phyloP scores from a whole-genome alignment of 371 early-diverging fungal genomes.

The Saksenaea vasiformis region DNA sequence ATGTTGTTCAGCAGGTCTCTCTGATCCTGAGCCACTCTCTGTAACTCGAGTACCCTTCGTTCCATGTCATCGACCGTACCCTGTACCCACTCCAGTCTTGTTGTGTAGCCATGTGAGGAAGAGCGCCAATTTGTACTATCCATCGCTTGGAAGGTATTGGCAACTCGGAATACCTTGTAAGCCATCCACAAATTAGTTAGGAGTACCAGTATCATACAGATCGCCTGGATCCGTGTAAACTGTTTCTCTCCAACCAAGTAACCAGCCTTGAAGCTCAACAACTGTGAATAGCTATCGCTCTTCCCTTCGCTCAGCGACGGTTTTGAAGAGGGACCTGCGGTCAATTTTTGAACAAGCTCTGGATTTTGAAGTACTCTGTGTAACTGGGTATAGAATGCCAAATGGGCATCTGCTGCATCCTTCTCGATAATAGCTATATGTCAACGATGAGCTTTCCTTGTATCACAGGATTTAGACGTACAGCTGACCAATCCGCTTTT shows the following conservation, averaged over 20 bases:
- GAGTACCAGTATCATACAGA: not conserved
- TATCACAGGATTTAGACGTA: not conserved
- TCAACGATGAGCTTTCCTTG: not conserved
- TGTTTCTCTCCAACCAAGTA: not conserved
- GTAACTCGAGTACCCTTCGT: not conserved
- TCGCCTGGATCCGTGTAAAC: not conserved
- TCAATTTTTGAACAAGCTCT: not conserved
- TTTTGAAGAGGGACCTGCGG: not conserved
- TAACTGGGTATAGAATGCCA: not conserved
- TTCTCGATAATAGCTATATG: conserved; percentile 1
- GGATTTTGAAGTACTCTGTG: not conserved
- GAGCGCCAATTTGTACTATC: not conserved
- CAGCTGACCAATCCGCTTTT: conserved; percentile 31
- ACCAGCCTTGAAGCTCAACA: not conserved
- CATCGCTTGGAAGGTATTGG: not conserved
- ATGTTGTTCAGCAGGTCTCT: not conserved
- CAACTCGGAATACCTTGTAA: not conserved
- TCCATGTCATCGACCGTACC: not conserved
- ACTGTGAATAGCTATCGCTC: not conserved
- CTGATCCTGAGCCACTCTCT: not conserved
- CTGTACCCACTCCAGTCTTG: not conserved
- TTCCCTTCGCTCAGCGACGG: not conserved
- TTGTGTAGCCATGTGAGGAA: not conserved
- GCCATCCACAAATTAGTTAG: not conserved
- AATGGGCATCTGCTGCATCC: not conserved